Evolutionary conservation across 768 basidiomycete species (phyloP).

Genomic region (Lentinula sp.): DNA sequence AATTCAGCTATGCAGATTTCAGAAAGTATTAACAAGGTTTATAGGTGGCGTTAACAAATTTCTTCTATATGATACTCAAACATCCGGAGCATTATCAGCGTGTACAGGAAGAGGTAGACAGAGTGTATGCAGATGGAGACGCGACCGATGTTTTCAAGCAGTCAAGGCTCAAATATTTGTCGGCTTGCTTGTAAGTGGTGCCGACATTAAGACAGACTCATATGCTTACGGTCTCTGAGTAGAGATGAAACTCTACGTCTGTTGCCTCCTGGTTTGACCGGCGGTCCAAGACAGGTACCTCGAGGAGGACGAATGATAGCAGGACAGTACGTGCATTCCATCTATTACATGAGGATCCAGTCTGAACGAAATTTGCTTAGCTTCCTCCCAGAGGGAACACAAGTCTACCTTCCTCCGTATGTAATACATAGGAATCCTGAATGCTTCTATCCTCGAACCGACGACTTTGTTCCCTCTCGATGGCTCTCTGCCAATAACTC

Average conservation of each 20-base stretch:
- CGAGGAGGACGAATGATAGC: slow-evolving; percentile 21
- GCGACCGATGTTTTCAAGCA: slow-evolving; percentile 2
- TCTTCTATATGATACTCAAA: slow-evolving; percentile 1
- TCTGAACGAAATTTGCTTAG: slow-evolving; percentile 12
- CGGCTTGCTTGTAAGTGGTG: slow-evolving; percentile 25
- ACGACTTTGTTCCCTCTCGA: slow-evolving; percentile 35
- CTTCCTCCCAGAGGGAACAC: slow-evolving; percentile 28
- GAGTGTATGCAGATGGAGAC: not conserved
- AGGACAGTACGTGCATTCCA: slow-evolving; percentile 15
- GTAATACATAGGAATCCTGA: slow-evolving; percentile 28
- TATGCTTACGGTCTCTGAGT: not conserved
- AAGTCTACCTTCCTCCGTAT: slow-evolving; percentile 25
- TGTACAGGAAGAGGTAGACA: slow-evolving; percentile 6
- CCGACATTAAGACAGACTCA: not conserved
- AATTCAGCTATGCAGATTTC: not conserved
- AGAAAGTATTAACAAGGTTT: not conserved
- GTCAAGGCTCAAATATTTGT: slow-evolving; percentile 23
- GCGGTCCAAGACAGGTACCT: slow-evolving; percentile 24
- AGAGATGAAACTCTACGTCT: slow-evolving; percentile 37
- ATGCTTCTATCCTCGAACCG: slow-evolving; percentile 31
- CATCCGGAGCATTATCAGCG: not conserved
- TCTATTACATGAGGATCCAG: too few species aligned
- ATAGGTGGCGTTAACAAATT: not conserved
- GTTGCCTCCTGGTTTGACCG: slow-evolving; percentile 25
- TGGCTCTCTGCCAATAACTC: slow-evolving; percentile 21